Base-by-base conservation (phyloP, 371 early-diverging fungal species). In the Zychaea mexicana region DNA sequence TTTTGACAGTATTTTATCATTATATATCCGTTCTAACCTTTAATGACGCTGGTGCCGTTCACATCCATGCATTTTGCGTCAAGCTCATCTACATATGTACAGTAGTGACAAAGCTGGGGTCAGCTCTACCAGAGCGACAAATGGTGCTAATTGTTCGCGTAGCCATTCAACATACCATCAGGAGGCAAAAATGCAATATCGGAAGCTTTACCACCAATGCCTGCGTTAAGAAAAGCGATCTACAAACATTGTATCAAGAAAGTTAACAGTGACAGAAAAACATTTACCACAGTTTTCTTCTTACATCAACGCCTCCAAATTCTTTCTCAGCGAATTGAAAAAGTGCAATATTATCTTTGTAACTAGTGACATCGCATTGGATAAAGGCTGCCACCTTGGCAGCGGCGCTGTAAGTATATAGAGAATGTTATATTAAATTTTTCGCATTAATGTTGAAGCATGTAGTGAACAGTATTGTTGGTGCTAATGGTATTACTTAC, bases 241-340 rank as follows among this genome's bases (percentile, higher is more conserved):
- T 60, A 57, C n/a, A 28, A 15, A 56, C 15, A 3, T 8, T 31
- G 21, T 1, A 8, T n/a, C 0, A 12, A 36, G 9, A 26, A 19
- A n/a, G 22, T 17, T 30, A 56, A n/a, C n/a, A n/a, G n/a, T n/a
- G n/a, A n/a, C n/a, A n/a, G n/a, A n/a, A n/a, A n/a, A n/a, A 27
- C 3, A 15, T 4, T 17, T 6, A 52, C 13, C 15, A 5, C 5
- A 17, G 17, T 52, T 17, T 13, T 32, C 7, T 19, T 85, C 87
- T 72, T 64, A 83, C 79, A 65, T 90, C 86, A 3, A 90, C 64
- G 9, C 62, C 61, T 24, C 87, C 87, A 68, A 85, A 90, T 60
- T 77, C 74, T 17, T 65, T 45, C 21, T 74, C 67, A 15, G 86
- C 86, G 8, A 56, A 30, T 5, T 70, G 52, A 42, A 90, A 79